Conservation (phyloP, 2,329 filamentous ascomycete genomes). For the Alternaria panax region DNA sequence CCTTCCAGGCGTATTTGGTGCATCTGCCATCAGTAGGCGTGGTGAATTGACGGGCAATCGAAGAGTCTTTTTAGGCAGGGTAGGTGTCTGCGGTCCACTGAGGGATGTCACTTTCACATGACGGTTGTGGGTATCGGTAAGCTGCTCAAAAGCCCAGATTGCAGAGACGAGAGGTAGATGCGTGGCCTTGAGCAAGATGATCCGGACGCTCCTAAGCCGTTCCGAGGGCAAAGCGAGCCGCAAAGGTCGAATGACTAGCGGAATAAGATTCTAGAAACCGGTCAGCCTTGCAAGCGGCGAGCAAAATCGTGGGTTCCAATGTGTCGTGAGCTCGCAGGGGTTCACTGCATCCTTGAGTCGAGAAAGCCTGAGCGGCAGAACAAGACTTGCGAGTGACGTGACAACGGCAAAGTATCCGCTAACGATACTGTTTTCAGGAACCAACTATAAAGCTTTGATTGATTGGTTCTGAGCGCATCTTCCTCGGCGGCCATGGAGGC, state of each 20-base stretch:
- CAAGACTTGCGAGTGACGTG: conserved; percentile 25
- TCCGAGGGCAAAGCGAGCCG: conserved; percentile 72
- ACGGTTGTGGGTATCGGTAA: conserved; percentile 34
- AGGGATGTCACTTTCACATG: conserved; percentile 34
- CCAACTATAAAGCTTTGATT: conserved; percentile 9
- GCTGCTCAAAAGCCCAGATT: conserved; percentile 72
- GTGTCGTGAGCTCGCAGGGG: conserved; percentile 13
- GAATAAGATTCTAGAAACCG: conserved; percentile 69
- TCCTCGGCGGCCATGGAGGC: conserved; percentile 30
- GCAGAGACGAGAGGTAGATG: conserved; percentile 72
- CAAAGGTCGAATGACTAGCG: conserved; percentile 75
- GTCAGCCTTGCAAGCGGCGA: conserved; percentile 40
- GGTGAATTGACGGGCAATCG: conserved; percentile 46
- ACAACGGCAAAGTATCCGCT: conserved; percentile 10
- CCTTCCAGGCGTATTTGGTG: conserved; percentile 26
- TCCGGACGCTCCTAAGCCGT: conserved; percentile 67
- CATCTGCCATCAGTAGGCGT: conserved; percentile 35
- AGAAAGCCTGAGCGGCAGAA: conserved; percentile 39
- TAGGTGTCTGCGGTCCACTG: conserved; percentile 44
- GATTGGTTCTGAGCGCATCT: conserved; percentile 28
- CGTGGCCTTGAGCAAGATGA: conserved; percentile 65
- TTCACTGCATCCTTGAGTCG: conserved; percentile 10
- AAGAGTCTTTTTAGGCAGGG: conserved; percentile 33
- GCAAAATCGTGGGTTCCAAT: not conserved
- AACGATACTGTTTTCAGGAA: conserved; percentile 7